Conservation (phyloP, 371 early-diverging fungal genomes). For the Rhizopus sp. region DNA sequence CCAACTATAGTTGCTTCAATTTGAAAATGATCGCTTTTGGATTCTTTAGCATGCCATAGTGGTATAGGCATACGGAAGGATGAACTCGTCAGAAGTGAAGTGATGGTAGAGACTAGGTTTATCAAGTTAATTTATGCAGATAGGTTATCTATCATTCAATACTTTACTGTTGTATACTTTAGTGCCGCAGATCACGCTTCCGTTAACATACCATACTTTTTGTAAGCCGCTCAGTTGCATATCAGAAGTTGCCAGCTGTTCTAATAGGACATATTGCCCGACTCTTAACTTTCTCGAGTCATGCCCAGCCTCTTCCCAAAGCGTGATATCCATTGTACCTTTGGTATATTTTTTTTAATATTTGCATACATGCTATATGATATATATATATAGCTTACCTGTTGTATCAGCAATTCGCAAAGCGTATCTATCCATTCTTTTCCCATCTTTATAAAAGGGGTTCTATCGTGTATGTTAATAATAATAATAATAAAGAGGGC, state of each 20-base stretch:
- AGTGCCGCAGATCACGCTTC: slow-evolving; percentile 39
- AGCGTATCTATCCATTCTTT: slow-evolving; percentile 39
- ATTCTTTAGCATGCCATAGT: slow-evolving; percentile 22
- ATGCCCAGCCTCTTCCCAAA: slow-evolving; percentile 44
- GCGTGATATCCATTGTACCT: slow-evolving; percentile 41
- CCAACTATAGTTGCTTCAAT: slow-evolving; percentile 30
- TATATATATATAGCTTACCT: slow-evolving; percentile 20
- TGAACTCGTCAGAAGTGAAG: slow-evolving; percentile 29
- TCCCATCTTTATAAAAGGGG: slow-evolving; percentile 25
- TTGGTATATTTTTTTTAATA: slow-evolving; percentile 3
- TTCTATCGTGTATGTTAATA: slow-evolving; percentile 17
- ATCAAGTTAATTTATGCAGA: not conserved
- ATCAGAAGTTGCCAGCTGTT: slow-evolving; percentile 36
- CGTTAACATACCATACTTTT: slow-evolving; percentile 45
- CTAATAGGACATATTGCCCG: slow-evolving; percentile 37
- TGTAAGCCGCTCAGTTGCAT: slow-evolving; percentile 17
- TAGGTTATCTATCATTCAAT: not conserved
- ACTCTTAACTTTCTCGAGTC: slow-evolving; percentile 26
- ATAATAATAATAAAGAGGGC: not conserved
- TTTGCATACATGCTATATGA: not conserved
- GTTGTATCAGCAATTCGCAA: slow-evolving; percentile 36
- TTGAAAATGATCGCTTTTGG: slow-evolving; percentile 33
- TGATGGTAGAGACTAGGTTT: slow-evolving; percentile 30
- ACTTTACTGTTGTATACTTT: slow-evolving; percentile 38
- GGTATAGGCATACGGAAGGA: slow-evolving; percentile 24